Evolutionary conservation across 129 eudicot genomes (phyloP).

Genomic region (Saussurea involucrata): DNA sequence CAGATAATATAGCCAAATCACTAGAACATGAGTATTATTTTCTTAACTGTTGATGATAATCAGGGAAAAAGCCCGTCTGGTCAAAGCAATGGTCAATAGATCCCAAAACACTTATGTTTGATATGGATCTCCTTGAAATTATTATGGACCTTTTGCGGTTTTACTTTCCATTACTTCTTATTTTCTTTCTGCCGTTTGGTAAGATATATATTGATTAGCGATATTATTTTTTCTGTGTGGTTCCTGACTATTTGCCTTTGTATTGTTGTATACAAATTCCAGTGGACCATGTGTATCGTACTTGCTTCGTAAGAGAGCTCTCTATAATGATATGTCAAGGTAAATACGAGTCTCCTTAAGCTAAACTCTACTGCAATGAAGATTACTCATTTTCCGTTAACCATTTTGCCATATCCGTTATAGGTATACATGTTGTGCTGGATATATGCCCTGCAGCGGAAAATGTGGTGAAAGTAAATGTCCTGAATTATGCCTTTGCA

Average conservation of each 20-base stretch:
- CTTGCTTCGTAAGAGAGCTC: constrained; percentile 86
- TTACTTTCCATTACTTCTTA: neutral
- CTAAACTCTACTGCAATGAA: neutral
- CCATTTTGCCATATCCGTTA: neutral
- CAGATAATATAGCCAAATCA: neutral
- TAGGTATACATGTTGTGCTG: constrained; percentile 84
- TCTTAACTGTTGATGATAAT: too few species aligned
- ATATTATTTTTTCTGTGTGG: neutral
- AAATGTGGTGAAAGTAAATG: constrained; percentile 90
- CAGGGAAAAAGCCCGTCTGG: too few species aligned
- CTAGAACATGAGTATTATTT: neutral
- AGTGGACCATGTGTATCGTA: constrained; percentile 91
- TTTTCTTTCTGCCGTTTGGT: neutral
- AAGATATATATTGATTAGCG: neutral
- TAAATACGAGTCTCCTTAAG: constrained; percentile 13
- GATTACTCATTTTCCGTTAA: neutral
- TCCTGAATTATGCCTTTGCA: constrained; percentile 91
- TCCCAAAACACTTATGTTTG: neutral
- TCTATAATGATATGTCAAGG: constrained; percentile 94
- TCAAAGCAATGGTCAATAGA: too few species aligned
- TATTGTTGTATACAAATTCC: constrained; percentile 9
- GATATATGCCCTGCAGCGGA: constrained; percentile 99
- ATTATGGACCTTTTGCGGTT: neutral
- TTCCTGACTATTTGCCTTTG: neutral
- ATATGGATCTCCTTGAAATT: neutral